phyloP scores from a whole-genome alignment of 805 yeast genomes.

The Wickerhamomyces subpelliculosus region DNA sequence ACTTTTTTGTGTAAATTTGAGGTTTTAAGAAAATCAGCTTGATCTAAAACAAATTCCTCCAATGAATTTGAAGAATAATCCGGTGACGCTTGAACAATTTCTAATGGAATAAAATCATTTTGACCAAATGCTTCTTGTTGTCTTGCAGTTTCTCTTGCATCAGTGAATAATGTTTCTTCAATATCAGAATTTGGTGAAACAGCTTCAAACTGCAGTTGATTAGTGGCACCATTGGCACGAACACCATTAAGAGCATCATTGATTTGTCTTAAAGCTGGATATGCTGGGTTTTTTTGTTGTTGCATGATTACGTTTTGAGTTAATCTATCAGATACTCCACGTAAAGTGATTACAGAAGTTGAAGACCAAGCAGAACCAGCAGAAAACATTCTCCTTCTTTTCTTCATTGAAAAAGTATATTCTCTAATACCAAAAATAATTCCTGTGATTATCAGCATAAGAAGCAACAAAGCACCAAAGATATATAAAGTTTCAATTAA shows the following conservation, averaged over 20 bases:
- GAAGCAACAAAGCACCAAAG: constrained; percentile 16
- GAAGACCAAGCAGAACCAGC: constrained; percentile 17
- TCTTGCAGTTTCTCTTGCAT: too few relatives aligned
- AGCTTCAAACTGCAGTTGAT: too few relatives aligned
- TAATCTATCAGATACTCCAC: neutral
- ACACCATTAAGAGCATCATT: neutral
- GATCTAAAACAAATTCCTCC: neutral
- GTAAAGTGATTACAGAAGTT: constrained; percentile 3
- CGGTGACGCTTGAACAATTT: constrained; percentile 8
- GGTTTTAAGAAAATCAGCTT: neutral
- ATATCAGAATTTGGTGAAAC: too few relatives aligned
- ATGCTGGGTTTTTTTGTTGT: constrained; percentile 12
- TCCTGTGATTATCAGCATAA: constrained; percentile 12
- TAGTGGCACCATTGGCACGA: neutral
- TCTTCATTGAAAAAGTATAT: constrained; percentile 16
- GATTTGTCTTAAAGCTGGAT: constrained; percentile 7
- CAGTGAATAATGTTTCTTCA: too few relatives aligned
- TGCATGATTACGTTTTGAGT: neutral
- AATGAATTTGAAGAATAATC: neutral
- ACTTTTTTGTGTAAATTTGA: neutral
- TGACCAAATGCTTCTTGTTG: neutral
- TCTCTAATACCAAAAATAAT: constrained; percentile 22
- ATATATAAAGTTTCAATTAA: constrained; percentile 19
- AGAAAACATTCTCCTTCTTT: constrained; percentile 10
- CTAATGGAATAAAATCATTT: constrained; percentile 4